phyloP scores from a whole-genome alignment of 768 basidiomycete genomes.

The Ramaria sp. region DNA sequence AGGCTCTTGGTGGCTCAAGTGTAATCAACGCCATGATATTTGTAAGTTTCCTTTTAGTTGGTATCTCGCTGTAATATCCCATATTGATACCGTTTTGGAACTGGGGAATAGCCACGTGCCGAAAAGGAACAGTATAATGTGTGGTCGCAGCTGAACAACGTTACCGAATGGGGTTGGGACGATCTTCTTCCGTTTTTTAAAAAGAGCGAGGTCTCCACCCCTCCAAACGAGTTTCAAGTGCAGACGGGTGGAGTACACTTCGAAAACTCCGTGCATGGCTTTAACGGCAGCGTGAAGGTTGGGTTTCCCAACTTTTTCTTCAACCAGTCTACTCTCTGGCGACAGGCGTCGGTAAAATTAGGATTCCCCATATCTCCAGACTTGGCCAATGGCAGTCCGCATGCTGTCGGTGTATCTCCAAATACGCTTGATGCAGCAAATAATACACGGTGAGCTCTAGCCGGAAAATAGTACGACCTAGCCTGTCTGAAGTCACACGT shows the following conservation, averaged over 20 bases:
- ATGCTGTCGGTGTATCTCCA: slow-evolving; percentile 8
- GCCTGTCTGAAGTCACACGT: not conserved
- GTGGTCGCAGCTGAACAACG: slow-evolving; percentile 13
- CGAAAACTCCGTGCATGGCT: not conserved
- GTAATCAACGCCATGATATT: slow-evolving; percentile 16
- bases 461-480: no score
- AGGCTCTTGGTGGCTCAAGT: slow-evolving; percentile 17
- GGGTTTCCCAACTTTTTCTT: slow-evolving; percentile 7
- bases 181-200: slow-evolving; percentile 12
- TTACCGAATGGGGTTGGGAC: slow-evolving; percentile 16
- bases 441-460: slow-evolving; percentile 3
- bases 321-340: slow-evolving; percentile 4
- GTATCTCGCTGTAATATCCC: no score
- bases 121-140: slow-evolving; percentile 14
- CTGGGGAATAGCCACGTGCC: slow-evolving; percentile 10
- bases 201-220: slow-evolving; percentile 27
- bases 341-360: not conserved
- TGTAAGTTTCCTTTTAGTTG: slow-evolving; percentile 3
- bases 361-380: slow-evolving; percentile 2
- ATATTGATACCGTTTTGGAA: not conserved
- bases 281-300: not conserved
- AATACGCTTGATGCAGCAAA: slow-evolving; percentile 7
- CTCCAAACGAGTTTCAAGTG: slow-evolving; percentile 15
- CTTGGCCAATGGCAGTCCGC: slow-evolving; percentile 8
- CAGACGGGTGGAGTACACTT: not conserved